Base-by-base conservation (phyloP, 768 basidiomycete species). In the Suillus ampliporus region DNA sequence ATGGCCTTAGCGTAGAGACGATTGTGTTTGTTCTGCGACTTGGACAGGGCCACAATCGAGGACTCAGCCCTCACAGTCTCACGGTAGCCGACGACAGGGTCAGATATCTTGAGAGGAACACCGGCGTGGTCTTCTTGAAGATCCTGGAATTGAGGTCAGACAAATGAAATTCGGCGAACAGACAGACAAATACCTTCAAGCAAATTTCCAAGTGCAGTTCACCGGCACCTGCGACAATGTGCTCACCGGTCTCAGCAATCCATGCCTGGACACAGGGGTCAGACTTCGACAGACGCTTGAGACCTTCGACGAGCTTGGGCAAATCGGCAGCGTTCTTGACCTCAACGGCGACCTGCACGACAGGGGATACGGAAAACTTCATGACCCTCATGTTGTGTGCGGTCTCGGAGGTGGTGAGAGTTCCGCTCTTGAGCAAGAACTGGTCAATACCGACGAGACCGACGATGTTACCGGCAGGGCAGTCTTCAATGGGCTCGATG, bases 331-430 rank as follows among this genome's bases (percentile, higher is more conserved):
- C 95, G 79, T 99, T 99, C 90, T 99, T 99, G 80, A 99, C 97
- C 80, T 99, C 97, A 71, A 99, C 97, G 68, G 97, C 94, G 74
- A 99, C 95, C 77, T 89, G 97, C 50, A 99, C 97, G 84, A 99
- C 97, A 69, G 97, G 97, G 35, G 97, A 99, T 61, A 99, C 97
- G 78, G 96, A 99, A 88, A 98, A 98, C 83, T 92, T 94, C 97
- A 99, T 99, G 79, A 99, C 95, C 83, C 84, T 94, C 95, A 99
- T 97, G 86, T 99, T 99, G 86, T 99, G 97, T 57, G 97, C 97
- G 58, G 95, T 97, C 82, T 99, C 97, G 54, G 95, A 95, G 64
- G 93, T 89, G 64, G 97, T 99, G 74, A 99, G 88, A 65, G 97
- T 99, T 77, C 97, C 97, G 69, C 89, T 95, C 89, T 99, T 99